Evolutionary conservation across 1,284 basidiomycete species (phyloP).

Genomic region (Tilletiaria anomala): DNA sequence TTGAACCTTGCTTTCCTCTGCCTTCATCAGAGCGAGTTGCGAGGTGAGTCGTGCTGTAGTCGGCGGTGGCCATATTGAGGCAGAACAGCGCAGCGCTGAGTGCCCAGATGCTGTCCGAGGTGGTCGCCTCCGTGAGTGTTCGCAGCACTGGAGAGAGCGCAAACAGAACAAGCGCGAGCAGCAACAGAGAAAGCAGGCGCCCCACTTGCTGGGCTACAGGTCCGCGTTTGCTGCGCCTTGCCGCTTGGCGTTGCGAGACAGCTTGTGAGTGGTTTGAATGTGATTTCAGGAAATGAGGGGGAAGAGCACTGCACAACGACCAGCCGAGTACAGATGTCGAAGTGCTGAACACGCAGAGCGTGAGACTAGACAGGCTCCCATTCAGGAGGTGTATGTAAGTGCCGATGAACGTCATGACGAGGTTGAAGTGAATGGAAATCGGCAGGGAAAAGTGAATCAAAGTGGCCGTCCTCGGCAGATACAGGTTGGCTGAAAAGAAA

Average conservation of each 20-base stretch:
- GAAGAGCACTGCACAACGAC: no score
- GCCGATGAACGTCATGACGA: conserved; percentile 15
- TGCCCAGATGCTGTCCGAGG: conserved; percentile 93
- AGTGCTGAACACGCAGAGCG: background rate
- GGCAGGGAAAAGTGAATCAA: conserved; percentile 50
- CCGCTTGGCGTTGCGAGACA: no score
- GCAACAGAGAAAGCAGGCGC: conserved; percentile 21
- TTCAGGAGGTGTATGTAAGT: conserved; percentile 19
- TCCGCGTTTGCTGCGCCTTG: no score
- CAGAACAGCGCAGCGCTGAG: conserved; percentile 56
- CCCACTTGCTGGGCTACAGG: no score
- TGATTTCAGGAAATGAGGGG: no score
- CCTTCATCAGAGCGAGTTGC: background rate
- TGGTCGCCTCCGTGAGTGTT: conserved; percentile 84
- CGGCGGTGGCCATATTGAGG: conserved; percentile 53
- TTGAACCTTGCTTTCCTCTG: background rate
- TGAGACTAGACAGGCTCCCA: conserved; percentile 4
- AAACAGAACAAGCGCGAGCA: conserved; percentile 74
- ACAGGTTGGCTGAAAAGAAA: conserved; percentile 12
- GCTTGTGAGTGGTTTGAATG: no score
- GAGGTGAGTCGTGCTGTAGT: conserved; percentile 43
- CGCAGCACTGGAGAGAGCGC: conserved; percentile 78
- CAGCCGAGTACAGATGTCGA: background rate
- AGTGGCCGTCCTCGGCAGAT: conserved; percentile 51
- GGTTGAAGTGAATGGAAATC: conserved; percentile 14